Percentiles rank a stretch among this genome's conserved stretches.
These are phyloP conservation scores for Microascus cirrosus DNA, from an alignment of 2,329 filamentous ascomycete genomes.

Conservation along the genomic window DNA sequence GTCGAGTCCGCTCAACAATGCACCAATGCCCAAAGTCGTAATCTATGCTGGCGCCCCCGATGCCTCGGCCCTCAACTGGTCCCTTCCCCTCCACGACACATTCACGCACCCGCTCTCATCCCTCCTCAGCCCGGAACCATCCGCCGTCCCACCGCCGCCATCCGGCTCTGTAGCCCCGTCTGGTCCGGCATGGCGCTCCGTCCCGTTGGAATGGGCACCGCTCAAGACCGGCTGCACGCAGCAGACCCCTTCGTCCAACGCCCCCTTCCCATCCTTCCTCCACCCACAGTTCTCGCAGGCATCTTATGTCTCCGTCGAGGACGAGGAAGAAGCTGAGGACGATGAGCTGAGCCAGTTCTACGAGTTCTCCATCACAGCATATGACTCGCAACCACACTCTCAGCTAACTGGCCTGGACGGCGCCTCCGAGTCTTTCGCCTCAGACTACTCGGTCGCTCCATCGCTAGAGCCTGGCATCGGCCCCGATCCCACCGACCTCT, in stretches of 20 bases:
- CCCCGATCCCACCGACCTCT: constrained; percentile 13
- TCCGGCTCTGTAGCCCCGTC: constrained; percentile 30
- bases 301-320: constrained; percentile 14
- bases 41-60: constrained; percentile 46
- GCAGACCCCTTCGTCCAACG: constrained; percentile 11
- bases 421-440: constrained; percentile 16
- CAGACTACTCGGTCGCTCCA: constrained; percentile 23
- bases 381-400: constrained; percentile 7
- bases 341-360: constrained; percentile 54
- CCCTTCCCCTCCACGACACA: constrained; percentile 32
- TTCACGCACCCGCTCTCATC: constrained; percentile 27
- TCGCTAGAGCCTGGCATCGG: constrained; percentile 15
- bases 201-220: not conserved
- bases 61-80: constrained; percentile 40
- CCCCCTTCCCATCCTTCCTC: constrained; percentile 33
- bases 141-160: constrained; percentile 20
- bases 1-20: not conserved
- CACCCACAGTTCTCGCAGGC: constrained; percentile 22
- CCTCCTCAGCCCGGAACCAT: constrained; percentile 38
- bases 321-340: constrained; percentile 15
- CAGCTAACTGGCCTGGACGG: constrained; percentile 3
- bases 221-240: constrained; percentile 4
- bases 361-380: constrained; percentile 52
- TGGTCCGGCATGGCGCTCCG: constrained; percentile 17
- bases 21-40: constrained; percentile 14